A percentile compares a stretch with the other conserved stretches of the same genome.
phyloP scores from a whole-genome alignment of 2,329 filamentous ascomycete genomes.

The Cercospora canescens region DNA sequence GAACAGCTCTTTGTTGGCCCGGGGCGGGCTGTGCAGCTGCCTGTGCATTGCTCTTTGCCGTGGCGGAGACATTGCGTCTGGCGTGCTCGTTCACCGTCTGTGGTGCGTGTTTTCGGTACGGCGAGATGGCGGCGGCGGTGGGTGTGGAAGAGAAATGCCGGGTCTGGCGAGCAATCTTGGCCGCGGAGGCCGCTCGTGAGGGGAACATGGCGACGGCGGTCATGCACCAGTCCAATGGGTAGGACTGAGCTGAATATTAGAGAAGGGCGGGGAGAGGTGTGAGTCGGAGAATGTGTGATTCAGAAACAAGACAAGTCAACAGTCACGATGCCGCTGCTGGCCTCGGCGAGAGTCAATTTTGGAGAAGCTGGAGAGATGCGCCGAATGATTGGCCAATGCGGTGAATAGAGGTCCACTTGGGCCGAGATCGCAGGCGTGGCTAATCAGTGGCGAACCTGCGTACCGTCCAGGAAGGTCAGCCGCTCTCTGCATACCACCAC shows the following conservation, averaged over 20 bases:
- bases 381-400: not conserved
- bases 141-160: slow-evolving; percentile 48
- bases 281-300: slow-evolving; percentile 1
- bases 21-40: slow-evolving; percentile 37
- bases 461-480: not conserved
- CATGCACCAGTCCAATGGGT: slow-evolving; percentile 12
- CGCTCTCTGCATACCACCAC: not conserved
- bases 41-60: slow-evolving; percentile 46
- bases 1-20: slow-evolving; percentile 40
- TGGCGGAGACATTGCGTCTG: slow-evolving; percentile 40
- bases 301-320: not conserved
- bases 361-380: not conserved
- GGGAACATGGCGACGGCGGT: slow-evolving; percentile 35
- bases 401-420: not conserved
- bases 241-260: not conserved
- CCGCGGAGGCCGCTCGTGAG: slow-evolving; percentile 37
- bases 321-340: not conserved
- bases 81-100: slow-evolving; percentile 19
- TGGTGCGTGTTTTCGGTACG: slow-evolving; percentile 36
- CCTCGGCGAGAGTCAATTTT: slow-evolving; percentile 5
- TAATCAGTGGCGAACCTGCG: not conserved
- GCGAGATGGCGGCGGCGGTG: slow-evolving; percentile 44
- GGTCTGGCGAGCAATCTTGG: slow-evolving; percentile 40
- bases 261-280: not conserved
- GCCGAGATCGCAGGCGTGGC: not conserved